Base-by-base conservation (phyloP, 371 early-diverging fungal genomes). In the Mortierella sp. region DNA sequence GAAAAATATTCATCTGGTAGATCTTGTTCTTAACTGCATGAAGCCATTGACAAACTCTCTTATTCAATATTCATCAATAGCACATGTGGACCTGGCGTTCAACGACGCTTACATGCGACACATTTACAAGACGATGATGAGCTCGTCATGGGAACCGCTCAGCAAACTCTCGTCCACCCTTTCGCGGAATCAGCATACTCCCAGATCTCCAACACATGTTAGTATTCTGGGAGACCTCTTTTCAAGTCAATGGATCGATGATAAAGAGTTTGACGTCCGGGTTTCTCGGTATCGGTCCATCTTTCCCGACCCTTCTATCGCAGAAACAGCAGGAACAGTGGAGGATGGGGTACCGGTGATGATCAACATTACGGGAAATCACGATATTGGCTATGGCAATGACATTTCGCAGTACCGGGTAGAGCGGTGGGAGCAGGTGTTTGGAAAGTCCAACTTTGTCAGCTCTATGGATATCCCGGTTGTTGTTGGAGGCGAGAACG, bases 331-430 rank as follows among this genome's bases (percentile, higher is more conserved):
- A 4, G 29, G 37, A 79, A 58, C 39, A 61, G 55, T 13, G 29
- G 29, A 55, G 4, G 44, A 16, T 11, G 50, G 68, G 22, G 39
- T 52, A 16, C 86, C 84, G 11, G 67, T 73, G 50, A 66, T 86
- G 31, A 78, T 86, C 58, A 87, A 86, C 55, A 53, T 90, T 45
- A 88, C 90, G 5, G 90, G 90, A 4, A 90, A 90, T 77, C 90
- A 90, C 66, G 90, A 90, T 53, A 90, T 90, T 72, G 90, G 90
- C 8, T 90, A 90, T 64, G 89, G 87, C 48, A 69, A 79, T 40
- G 90, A 90, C 45, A 89, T 88, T 13, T 80, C 79, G 37, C 74
- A 79, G 43, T 53, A 76, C 61, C 85, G 88, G 44, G 53, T 89
- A 39, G 78, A 79, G 64, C 89, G 90, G 22, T 90, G 86, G 80